Conservation (phyloP, 2,329 filamentous ascomycete genomes). For the Trichoderma gracile region DNA sequence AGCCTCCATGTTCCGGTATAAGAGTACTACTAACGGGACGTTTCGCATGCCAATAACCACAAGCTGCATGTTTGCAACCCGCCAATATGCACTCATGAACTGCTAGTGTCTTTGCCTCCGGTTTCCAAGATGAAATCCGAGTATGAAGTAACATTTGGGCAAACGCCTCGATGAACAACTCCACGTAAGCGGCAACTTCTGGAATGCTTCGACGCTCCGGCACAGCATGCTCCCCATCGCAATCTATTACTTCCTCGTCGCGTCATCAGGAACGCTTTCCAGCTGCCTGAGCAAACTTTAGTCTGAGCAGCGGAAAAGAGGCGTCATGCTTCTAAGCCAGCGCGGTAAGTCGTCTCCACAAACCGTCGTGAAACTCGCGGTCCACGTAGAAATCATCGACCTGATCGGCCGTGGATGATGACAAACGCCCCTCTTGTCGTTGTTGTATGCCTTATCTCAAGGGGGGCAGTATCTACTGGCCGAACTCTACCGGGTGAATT, state of each 20-base stretch:
- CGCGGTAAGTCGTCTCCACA: constrained; percentile 10
- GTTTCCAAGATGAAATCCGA: too few species aligned
- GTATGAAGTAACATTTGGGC: background rate
- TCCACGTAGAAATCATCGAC: background rate
- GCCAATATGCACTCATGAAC: background rate
- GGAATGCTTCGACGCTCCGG: constrained; percentile 14
- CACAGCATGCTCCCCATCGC: background rate
- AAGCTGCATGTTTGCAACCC: too few species aligned
- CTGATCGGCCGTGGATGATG: background rate
- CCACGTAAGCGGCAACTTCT: constrained; percentile 15
- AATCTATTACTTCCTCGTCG: too few species aligned
- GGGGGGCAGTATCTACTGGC: background rate
- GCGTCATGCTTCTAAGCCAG: background rate
- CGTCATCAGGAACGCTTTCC: too few species aligned
- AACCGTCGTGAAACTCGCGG: background rate
- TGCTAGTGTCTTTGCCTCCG: too few species aligned
- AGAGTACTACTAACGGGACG: too few species aligned
- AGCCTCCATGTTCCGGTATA: background rate
- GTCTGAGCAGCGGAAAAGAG: too few species aligned
- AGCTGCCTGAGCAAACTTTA: too few species aligned
- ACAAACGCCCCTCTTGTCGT: background rate
- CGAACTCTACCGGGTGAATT: background rate
- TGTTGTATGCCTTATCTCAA: background rate
- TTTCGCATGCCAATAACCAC: too few species aligned
- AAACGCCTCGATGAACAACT: constrained; percentile 10